Conservation (phyloP, 1,284 basidiomycete species). For the Ganoderma sinense region DNA sequence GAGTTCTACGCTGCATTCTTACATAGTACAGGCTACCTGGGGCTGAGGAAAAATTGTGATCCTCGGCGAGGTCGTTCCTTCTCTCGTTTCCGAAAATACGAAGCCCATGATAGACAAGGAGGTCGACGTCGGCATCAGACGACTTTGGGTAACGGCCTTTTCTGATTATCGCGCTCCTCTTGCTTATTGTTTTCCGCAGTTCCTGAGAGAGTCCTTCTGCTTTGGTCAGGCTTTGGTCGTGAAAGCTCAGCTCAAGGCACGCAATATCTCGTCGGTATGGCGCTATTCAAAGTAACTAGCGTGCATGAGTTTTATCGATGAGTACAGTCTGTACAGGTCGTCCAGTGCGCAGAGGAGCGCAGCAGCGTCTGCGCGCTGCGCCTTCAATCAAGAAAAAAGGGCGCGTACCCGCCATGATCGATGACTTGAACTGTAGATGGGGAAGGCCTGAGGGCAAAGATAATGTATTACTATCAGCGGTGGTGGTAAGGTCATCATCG, state of each 20-base stretch:
- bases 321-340: no score
- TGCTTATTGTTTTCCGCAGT: background rate
- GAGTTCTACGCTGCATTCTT: no score
- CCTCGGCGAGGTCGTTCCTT: background rate
- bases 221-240: background rate
- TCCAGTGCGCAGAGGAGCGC: no score
- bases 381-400: background rate
- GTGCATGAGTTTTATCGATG: background rate
- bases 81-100: background rate
- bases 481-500: no score
- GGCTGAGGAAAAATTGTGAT: no score
- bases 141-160: background rate
- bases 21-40: no score
- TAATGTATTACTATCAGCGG: no score
- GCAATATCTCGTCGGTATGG: background rate
- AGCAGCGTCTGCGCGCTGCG: background rate
- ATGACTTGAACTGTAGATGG: background rate
- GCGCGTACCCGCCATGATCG: background rate
- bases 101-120: background rate
- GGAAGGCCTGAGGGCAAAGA: background rate
- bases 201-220: background rate
- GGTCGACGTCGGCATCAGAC: background rate
- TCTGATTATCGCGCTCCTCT: background rate
- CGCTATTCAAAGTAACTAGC: background rate
- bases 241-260: background rate